phyloP scores from a whole-genome alignment of 2,329 filamentous ascomycete genomes.

The Thielaviopsis euricoi region DNA sequence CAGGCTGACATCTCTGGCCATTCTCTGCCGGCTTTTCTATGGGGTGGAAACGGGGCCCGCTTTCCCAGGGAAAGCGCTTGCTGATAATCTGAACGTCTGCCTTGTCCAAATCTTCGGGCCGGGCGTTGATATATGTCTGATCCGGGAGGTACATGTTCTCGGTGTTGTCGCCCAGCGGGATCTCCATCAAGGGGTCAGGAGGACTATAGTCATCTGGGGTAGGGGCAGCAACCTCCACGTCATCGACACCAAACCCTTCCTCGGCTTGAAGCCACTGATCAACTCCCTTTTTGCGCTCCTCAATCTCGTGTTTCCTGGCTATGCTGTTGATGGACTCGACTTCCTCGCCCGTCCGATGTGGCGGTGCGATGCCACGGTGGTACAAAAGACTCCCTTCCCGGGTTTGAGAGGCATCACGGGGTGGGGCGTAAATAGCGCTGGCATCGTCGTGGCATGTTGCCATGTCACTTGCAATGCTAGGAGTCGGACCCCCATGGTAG shows the following conservation, averaged over 20 bases:
- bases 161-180: slow-evolving; percentile 30
- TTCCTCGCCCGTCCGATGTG: slow-evolving; percentile 2
- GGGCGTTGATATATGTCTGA: slow-evolving; percentile 31
- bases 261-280: slow-evolving; percentile 28
- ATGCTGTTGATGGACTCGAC: slow-evolving; percentile 33
- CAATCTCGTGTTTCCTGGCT: slow-evolving; percentile 23
- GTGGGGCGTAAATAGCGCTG: slow-evolving; percentile 1
- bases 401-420: neutral
- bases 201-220: neutral
- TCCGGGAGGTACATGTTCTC: slow-evolving; percentile 32
- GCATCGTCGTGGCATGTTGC: slow-evolving; percentile 6
- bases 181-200: slow-evolving; percentile 11
- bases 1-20: slow-evolving; percentile 3
- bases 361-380: slow-evolving; percentile 3
- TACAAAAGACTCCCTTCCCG: neutral
- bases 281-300: slow-evolving; percentile 34
- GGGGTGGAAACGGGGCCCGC: slow-evolving; percentile 28
- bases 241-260: neutral
- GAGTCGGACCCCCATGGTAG: neutral
- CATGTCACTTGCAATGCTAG: slow-evolving; percentile 7
- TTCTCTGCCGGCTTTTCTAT: slow-evolving; percentile 22
- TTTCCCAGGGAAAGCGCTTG: slow-evolving; percentile 26
- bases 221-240: neutral
- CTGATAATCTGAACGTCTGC: slow-evolving; percentile 34
- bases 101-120: slow-evolving; percentile 26